phyloP scores from a whole-genome alignment of 2,329 filamentous ascomycete genomes.

The Triangularia verruculosa region DNA sequence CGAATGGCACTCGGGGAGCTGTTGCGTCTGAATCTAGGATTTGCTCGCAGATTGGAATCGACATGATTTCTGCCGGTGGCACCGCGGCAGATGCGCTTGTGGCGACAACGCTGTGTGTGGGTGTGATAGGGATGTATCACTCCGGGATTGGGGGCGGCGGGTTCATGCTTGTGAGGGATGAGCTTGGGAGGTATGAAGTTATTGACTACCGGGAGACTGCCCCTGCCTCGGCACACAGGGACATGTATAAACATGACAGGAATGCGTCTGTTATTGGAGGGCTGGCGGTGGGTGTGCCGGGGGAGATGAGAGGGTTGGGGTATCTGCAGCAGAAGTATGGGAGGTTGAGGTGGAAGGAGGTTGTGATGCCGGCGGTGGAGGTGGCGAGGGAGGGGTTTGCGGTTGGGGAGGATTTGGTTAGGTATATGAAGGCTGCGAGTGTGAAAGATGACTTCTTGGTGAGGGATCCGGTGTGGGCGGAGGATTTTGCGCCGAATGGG shows the following conservation, averaged over 20 bases:
- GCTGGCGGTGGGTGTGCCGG: constrained; percentile 67
- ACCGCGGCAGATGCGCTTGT: constrained; percentile 77
- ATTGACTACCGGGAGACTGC: constrained; percentile 90
- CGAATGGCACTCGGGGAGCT: constrained; percentile 48
- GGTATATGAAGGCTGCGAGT: constrained; percentile 62
- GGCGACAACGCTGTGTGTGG: constrained; percentile 71
- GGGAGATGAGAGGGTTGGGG: constrained; percentile 75
- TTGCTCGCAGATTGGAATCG: constrained; percentile 66
- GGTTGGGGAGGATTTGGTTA: constrained; percentile 62
- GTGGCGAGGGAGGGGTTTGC: constrained; percentile 71
- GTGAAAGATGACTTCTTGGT: constrained; percentile 56
- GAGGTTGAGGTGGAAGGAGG: constrained; percentile 62
- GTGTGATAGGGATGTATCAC: constrained; percentile 74
- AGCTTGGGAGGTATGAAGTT: constrained; percentile 74
- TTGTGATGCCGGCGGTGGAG: constrained; percentile 71
- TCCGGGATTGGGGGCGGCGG: constrained; percentile 85
- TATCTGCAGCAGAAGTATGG: constrained; percentile 73
- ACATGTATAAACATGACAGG: constrained; percentile 79
- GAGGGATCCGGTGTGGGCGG: constrained; percentile 73
- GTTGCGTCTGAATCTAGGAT: constrained; percentile 67
- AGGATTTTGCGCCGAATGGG: constrained; percentile 84
- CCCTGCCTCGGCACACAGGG: constrained; percentile 72
- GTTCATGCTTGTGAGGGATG: constrained; percentile 76
- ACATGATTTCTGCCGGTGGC: constrained; percentile 56
- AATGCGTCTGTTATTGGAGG: constrained; percentile 68